Conservation (phyloP, 495 filamentous ascomycete species). For the Penicillium ucsense region DNA sequence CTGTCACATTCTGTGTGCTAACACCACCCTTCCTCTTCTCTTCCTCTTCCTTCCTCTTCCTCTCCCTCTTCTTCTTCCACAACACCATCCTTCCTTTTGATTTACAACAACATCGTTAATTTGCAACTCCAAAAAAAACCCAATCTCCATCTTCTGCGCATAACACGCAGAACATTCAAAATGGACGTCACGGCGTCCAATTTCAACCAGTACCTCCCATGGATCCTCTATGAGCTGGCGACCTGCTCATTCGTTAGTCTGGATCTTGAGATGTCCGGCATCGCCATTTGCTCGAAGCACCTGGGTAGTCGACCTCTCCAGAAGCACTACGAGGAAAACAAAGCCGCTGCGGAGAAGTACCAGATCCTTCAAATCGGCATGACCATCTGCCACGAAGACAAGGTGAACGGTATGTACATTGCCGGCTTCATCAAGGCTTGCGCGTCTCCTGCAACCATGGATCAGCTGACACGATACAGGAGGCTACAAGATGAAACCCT, state of each 20-base stretch:
- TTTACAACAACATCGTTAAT: neutral
- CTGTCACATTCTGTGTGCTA: no score
- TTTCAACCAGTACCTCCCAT: slow-evolving; percentile 47
- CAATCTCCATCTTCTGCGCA: neutral
- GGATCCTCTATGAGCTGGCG: slow-evolving; percentile 47
- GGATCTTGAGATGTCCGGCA: slow-evolving; percentile 72
- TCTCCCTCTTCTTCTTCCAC: neutral
- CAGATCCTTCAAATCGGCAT: slow-evolving; percentile 70
- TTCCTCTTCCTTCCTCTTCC: neutral
- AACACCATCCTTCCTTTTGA: neutral
- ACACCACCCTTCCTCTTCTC: neutral
- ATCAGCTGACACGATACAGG: slow-evolving; percentile 20
- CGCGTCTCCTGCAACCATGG: neutral
- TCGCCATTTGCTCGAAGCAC: slow-evolving; percentile 28
- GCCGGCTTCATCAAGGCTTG: neutral
- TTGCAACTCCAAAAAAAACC: neutral
- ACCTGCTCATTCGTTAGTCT: slow-evolving; percentile 57
- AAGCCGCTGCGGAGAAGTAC: slow-evolving; percentile 56
- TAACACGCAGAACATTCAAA: neutral
- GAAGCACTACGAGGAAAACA: slow-evolving; percentile 56
- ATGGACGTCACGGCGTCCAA: slow-evolving; percentile 56
- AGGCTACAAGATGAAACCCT: slow-evolving; percentile 53
- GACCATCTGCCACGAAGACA: slow-evolving; percentile 51
- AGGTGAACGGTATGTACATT: slow-evolving; percentile 27
- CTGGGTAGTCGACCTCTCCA: slow-evolving; percentile 34